phyloP scores from a whole-genome alignment of 1,284 basidiomycete genomes.

The Ustilago vetiveriae region DNA sequence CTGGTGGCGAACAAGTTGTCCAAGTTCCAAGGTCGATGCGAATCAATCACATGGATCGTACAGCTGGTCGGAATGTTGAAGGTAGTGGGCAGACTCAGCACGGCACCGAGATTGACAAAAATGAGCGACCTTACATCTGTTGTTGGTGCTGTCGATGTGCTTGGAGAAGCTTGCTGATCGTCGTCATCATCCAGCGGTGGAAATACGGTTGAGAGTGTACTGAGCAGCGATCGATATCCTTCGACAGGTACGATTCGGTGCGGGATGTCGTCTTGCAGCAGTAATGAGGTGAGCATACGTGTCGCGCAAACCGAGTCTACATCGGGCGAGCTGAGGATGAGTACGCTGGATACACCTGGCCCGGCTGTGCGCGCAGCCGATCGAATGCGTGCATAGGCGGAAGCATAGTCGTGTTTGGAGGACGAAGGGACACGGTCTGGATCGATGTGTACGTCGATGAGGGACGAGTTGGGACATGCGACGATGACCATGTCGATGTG shows the following conservation, averaged over 20 bases:
- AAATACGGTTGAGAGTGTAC: conserved; percentile 34
- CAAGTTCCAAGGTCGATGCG: conserved; percentile 88
- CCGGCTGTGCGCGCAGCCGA: conserved; percentile 34
- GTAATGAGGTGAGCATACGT: conserved; percentile 85
- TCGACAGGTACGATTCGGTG: conserved; percentile 91
- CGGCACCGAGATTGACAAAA: conserved; percentile 89
- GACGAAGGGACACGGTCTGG: conserved; percentile 19
- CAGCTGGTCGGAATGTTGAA: conserved; percentile 70
- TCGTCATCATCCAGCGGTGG: conserved; percentile 21
- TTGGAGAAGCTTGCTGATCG: conserved; percentile 5
- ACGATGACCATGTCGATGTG: conserved; percentile 35
- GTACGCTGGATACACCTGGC: conserved; percentile 69
- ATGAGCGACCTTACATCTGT: conserved; percentile 86
- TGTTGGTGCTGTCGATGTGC: neutral
- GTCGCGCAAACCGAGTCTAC: conserved; percentile 90
- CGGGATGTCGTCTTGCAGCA: conserved; percentile 92
- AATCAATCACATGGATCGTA: conserved; percentile 85
- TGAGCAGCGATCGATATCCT: conserved; percentile 72
- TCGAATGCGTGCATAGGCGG: conserved; percentile 59
- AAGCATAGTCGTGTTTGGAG: conserved; percentile 50
- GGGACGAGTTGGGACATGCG: conserved; percentile 37
- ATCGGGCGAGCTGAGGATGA: conserved; percentile 85
- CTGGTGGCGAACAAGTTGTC: conserved; percentile 82
- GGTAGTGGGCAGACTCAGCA: conserved; percentile 78
- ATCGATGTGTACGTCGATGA: conserved; percentile 30